A percentile compares a stretch with the other conserved stretches of the same genome.
Evolutionary conservation across 2,329 filamentous ascomycete species (phyloP).

Genomic region (Cercospora canescens): DNA sequence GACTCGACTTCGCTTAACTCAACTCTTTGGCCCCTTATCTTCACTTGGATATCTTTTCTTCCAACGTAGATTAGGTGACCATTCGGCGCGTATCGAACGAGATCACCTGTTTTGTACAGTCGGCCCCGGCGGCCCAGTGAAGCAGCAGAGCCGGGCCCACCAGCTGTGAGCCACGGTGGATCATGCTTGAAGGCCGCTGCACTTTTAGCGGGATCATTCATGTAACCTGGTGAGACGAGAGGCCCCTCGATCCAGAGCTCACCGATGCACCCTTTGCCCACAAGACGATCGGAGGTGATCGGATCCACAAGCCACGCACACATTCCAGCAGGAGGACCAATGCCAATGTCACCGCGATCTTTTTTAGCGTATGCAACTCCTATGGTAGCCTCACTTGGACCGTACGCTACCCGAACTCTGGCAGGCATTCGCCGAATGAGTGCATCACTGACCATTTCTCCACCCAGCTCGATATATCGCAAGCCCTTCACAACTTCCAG

Average conservation of each 20-base stretch:
- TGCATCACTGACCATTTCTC: constrained; percentile 1
- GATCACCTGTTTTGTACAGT: constrained; percentile 24
- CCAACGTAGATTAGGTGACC: constrained; percentile 25
- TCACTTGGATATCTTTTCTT: constrained; percentile 71
- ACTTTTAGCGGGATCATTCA: constrained; percentile 31
- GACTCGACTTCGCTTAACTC: constrained; percentile 71
- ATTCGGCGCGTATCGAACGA: constrained; percentile 39
- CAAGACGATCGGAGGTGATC: constrained; percentile 1
- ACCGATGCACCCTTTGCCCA: constrained; percentile 46
- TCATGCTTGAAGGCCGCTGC: constrained; percentile 30
- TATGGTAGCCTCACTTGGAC: not conserved
- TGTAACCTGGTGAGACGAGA: constrained; percentile 44
- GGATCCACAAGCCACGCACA: constrained; percentile 12
- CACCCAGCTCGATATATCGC: constrained; percentile 1
- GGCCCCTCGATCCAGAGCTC: constrained; percentile 48
- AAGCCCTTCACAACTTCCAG: not conserved
- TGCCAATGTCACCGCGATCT: not conserved
- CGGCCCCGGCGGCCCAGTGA: constrained; percentile 39
- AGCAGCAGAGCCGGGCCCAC: not conserved
- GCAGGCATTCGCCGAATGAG: not conserved
- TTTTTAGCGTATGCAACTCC: constrained; percentile 3
- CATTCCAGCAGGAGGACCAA: not conserved
- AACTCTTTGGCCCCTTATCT: constrained; percentile 74
- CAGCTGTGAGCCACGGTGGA: constrained; percentile 15
- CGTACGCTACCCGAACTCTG: not conserved